These are phyloP conservation scores for Verbascum thapsus DNA, from an alignment of 257 asterid genomes.

Conservation along the genomic window DNA sequence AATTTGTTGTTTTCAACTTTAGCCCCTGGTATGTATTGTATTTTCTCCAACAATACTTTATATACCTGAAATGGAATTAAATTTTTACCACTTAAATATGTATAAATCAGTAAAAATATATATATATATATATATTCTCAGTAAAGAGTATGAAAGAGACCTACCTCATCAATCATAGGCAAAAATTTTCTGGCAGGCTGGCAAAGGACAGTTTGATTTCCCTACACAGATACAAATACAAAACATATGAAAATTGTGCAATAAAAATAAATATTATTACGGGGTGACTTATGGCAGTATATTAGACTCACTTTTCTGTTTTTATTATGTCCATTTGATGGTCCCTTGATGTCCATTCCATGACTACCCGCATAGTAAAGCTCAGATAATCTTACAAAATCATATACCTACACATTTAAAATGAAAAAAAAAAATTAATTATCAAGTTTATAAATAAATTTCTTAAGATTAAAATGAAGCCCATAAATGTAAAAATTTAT, in stretches of 20 bases:
- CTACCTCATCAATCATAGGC: constrained; percentile 82
- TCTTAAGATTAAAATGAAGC: neutral
- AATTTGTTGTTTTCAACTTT: constrained; percentile 80
- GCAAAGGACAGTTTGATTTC: constrained; percentile 72
- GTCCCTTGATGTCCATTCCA: constrained; percentile 72
- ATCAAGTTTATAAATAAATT: too few species aligned
- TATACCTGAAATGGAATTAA: constrained; percentile 42
- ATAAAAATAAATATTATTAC: neutral
- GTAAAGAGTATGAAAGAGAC: constrained; percentile 9
- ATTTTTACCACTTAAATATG: neutral
- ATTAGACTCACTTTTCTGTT: constrained; percentile 35
- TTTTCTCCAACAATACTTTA: constrained; percentile 55
- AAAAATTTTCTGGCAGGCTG: constrained; percentile 87
- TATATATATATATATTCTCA: too few species aligned
- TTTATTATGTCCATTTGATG: constrained; percentile 40
- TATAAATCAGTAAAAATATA: too few species aligned
- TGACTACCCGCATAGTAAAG: constrained; percentile 70
- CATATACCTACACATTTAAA: constrained; percentile 33
- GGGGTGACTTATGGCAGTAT: too few species aligned
- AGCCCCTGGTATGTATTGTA: constrained; percentile 66
- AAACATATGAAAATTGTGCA: constrained; percentile 14
- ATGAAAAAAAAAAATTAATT: too few species aligned
- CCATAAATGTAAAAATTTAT: too few species aligned
- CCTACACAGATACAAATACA: constrained; percentile 50
- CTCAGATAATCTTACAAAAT: constrained; percentile 50